Conservation (phyloP, 2,329 filamentous ascomycete genomes). For the Coleophoma cylindrospora region DNA sequence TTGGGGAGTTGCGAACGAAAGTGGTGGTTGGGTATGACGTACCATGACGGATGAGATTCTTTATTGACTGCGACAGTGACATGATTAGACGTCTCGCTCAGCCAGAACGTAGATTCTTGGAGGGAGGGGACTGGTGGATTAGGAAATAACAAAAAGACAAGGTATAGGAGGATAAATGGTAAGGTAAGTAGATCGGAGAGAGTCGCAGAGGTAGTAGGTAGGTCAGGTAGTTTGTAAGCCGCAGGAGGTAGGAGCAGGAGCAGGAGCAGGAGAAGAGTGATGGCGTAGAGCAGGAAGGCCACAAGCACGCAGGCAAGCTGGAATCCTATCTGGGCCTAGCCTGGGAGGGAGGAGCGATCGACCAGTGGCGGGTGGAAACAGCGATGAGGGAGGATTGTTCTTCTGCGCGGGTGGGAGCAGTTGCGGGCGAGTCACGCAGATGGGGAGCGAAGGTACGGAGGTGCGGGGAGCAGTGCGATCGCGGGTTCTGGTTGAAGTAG, state of each 20-base stretch:
- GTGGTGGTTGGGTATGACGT: constrained; percentile 20
- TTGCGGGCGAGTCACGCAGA: not conserved
- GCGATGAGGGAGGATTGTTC: not conserved
- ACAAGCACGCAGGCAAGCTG: not conserved
- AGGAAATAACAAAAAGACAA: too few relatives aligned
- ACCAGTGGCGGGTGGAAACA: not conserved
- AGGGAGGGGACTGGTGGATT: not conserved
- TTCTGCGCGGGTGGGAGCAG: too few relatives aligned
- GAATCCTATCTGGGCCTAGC: not conserved
- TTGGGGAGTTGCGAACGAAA: constrained; percentile 1
- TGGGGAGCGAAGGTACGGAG: not conserved
- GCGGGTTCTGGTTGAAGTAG: not conserved
- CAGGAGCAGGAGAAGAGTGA: not conserved
- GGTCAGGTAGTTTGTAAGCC: not conserved
- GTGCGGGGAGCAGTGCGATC: not conserved
- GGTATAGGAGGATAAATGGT: not conserved
- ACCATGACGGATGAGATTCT: constrained; percentile 97
- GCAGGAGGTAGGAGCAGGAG: not conserved
- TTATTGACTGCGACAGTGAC: constrained; percentile 87
- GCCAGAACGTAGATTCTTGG: not conserved
- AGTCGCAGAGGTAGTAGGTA: not conserved
- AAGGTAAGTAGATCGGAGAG: not conserved
- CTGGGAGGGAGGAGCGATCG: not conserved
- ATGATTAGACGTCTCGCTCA: constrained; percentile 30
- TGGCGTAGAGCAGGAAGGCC: not conserved